These are phyloP conservation scores for Exserohilum turcica DNA, from an alignment of 2,329 filamentous ascomycete species.

Conservation along the genomic window DNA sequence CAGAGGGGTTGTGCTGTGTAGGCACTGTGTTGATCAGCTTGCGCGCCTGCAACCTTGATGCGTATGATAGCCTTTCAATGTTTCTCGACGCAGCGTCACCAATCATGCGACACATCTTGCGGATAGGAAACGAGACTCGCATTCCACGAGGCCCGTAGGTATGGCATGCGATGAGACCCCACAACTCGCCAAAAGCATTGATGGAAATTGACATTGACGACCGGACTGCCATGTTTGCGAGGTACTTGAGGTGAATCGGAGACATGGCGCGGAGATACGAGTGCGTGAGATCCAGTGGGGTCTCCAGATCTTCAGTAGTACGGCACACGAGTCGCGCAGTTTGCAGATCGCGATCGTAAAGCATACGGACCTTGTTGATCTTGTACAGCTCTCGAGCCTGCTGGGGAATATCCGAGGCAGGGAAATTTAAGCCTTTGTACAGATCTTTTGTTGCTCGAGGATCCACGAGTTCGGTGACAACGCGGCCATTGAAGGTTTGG, in stretches of 20 bases:
- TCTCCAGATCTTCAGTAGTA: conserved; percentile 72
- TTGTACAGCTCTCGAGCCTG: conserved; percentile 90
- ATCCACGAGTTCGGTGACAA: conserved; percentile 86
- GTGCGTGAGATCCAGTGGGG: conserved; percentile 80
- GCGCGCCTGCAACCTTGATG: conserved; percentile 79
- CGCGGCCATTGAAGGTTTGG: conserved; percentile 77
- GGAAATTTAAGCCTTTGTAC: conserved; percentile 87
- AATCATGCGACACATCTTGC: conserved; percentile 88
- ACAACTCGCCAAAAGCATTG: conserved; percentile 81
- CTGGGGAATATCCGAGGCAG: conserved; percentile 82
- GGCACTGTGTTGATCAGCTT: conserved; percentile 88
- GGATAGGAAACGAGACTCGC: conserved; percentile 89
- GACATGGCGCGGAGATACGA: conserved; percentile 88
- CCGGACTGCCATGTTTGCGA: conserved; percentile 87
- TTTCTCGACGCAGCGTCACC: conserved; percentile 86
- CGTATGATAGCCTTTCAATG: conserved; percentile 85
- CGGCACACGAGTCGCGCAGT: conserved; percentile 84
- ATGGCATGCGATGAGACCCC: conserved; percentile 88
- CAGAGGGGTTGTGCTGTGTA: conserved; percentile 79
- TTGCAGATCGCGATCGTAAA: conserved; percentile 82
- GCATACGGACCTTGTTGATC: conserved; percentile 83
- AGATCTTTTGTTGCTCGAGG: conserved; percentile 78
- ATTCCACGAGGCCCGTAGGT: conserved; percentile 77
- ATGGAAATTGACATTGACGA: conserved; percentile 95
- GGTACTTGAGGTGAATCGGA: conserved; percentile 85